Evolutionary conservation across 306 rosid genomes (phyloP), one percentile per base, ranked within the genome.

Genomic region (Alnus glutinosa): DNA sequence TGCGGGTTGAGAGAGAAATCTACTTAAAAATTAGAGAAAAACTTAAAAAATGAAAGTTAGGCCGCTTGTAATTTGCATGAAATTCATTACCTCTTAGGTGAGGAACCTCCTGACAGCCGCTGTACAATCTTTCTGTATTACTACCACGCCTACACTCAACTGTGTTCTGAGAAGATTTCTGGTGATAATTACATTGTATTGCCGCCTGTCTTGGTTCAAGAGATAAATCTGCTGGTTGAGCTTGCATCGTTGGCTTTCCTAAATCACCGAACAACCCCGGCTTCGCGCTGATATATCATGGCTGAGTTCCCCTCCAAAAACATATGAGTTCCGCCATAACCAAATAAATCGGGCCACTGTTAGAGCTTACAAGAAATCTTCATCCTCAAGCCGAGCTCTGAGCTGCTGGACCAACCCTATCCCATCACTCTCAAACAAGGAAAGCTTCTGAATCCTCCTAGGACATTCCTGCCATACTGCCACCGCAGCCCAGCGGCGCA

Each of bases 161-260:
- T 49, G 36, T 14, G 70, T 1, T 28, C 32, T 58, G 81, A 49
- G 70, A 70, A 73, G 80, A 39, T 62, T 80, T 84, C 44, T 75
- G 75, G 84, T 64, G 44, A 69, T 78, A 67, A 6, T 42, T 30
- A 23, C 13, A n/a, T n/a, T n/a, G n/a, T n/a, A n/a, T n/a, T n/a
- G n/a, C n/a, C n/a, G n/a, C 51, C 57, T 59, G 75, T 51, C 63
- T 46, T 9, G 49, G 30, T 16, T 76, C 51, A 23, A 57, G 71
- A 36, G 5, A 50, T 9, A 63, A 30, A 76, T 16, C 14, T 9
- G 77, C 13, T 70, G 59, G 77, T 37, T 52, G 75, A 74, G 39
- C 39, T 39, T 54, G 77, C 71, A 71, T 44, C 11, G 75, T 64
- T 51, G 77, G 64, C 64, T 49, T 67, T 32, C 57, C 14, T 1